Base-by-base conservation (phyloP, 2,329 filamentous ascomycete genomes). In the Myriosclerotinia scirpicola region DNA sequence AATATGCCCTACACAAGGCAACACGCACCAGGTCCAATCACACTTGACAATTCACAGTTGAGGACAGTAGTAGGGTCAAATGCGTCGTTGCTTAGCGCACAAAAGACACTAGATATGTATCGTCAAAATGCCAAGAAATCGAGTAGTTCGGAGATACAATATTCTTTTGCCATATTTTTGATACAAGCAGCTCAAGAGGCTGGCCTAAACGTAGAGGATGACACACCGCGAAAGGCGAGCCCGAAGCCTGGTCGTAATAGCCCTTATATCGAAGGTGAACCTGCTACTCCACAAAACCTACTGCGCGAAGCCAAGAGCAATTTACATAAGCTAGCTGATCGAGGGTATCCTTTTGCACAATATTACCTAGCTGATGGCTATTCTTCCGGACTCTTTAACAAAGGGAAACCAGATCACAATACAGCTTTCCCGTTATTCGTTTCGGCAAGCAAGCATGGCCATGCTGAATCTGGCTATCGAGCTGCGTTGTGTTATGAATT, bases 101-200 rank as follows among this genome's bases (percentile, higher is more conserved):
- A 94, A 76, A 93, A 98, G 80, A 99, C 95, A 1, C 85, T 99
- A 59, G 93, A 98, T 65, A 97, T 98, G 94, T 99, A 99, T 78
- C 87, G 94, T 54, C 89, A 90, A 65, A 99, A 98, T 75, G 92
- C 97, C 67, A 98, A 97, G 81, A 99, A 99, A 81, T 96, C 95
- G 3, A 95, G 90, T 69, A 93, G 97, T 77, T 84, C 89, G 20
- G 89, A 90, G 5, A 91, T 96, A 44, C 93, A 97, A 78, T 98
- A 98, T 78, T 95, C 96, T 40, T 98, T 99, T 79, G 95, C 95
- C 2, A 86, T 98, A 48, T 97, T 96, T 77, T 87, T 99, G 81
- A 90, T 98, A 72, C 91, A 93, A 56, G 90, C 92, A 1, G 93
- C 94, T 52, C 90, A 92, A 76, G 91, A 96, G 76, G 85, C 90